phyloP scores from a whole-genome alignment of 805 yeast species.

The Candida nonsorbophila region DNA sequence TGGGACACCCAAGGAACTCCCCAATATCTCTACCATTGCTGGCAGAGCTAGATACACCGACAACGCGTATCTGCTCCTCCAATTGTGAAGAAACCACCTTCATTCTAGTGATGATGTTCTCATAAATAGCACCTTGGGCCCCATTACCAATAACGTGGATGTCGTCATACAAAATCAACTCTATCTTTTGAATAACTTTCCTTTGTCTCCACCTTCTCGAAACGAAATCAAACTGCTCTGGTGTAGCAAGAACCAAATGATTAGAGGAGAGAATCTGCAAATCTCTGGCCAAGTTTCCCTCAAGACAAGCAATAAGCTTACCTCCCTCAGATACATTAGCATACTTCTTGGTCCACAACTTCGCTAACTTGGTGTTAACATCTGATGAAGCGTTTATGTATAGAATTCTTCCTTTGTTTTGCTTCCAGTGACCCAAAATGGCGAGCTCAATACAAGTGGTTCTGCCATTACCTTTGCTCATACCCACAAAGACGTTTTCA shows the following conservation, averaged over 20 bases:
- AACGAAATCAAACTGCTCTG: constrained; percentile 66
- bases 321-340: constrained; percentile 46
- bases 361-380: constrained; percentile 40
- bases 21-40: constrained; percentile 75
- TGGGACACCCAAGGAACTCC: constrained; percentile 78
- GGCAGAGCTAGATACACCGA: constrained; percentile 66
- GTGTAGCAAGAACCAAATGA: constrained; percentile 74
- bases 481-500: constrained; percentile 61
- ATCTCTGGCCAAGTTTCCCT: constrained; percentile 51
- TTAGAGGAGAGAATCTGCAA: constrained; percentile 49
- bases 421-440: constrained; percentile 65
- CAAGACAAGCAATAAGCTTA: constrained; percentile 50
- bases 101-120: constrained; percentile 64
- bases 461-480: constrained; percentile 74
- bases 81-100: constrained; percentile 63
- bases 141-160: constrained; percentile 62
- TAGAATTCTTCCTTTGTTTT: constrained; percentile 63
- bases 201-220: constrained; percentile 83
- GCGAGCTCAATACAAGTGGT: constrained; percentile 70
- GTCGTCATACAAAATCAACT: constrained; percentile 68
- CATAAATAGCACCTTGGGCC: constrained; percentile 57
- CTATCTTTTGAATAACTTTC: constrained; percentile 61
- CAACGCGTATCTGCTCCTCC: constrained; percentile 50
- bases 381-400: constrained; percentile 66
- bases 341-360: constrained; percentile 51